Evolutionary conservation across 2,329 filamentous ascomycete genomes (phyloP).

Genomic region (Colletotrichum chrysophilum): DNA sequence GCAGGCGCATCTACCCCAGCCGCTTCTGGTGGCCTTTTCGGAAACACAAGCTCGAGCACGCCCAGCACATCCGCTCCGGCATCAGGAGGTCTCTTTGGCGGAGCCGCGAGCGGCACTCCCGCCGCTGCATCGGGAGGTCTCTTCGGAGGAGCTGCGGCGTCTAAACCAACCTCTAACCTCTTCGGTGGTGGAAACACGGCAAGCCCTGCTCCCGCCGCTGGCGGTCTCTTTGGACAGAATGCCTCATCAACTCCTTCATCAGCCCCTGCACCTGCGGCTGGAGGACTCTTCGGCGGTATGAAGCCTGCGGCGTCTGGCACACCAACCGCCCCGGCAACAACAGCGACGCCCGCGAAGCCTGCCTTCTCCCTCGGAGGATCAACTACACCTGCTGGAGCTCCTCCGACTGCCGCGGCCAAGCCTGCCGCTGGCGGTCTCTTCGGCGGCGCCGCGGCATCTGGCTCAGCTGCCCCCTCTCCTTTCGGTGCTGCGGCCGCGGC

Average conservation of each 20-base stretch:
- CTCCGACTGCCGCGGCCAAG: slow-evolving; percentile 44
- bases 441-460: slow-evolving; percentile 23
- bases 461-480: slow-evolving; percentile 11
- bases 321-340: slow-evolving; percentile 19
- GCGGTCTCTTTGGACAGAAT: slow-evolving; percentile 32
- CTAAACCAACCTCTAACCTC: slow-evolving; percentile 27
- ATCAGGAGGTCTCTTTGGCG: slow-evolving; percentile 23
- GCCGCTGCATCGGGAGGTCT: slow-evolving; percentile 19
- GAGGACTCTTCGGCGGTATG: slow-evolving; percentile 11
- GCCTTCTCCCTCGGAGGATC: slow-evolving; percentile 51
- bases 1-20: slow-evolving; percentile 9
- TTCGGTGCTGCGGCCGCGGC: slow-evolving; percentile 12
- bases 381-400: slow-evolving; percentile 62
- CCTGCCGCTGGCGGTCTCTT: slow-evolving; percentile 35
- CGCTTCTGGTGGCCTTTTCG: slow-evolving; percentile 13
- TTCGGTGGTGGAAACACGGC: slow-evolving; percentile 27
- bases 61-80: slow-evolving; percentile 22
- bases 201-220: slow-evolving; percentile 26
- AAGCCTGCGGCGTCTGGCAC: slow-evolving; percentile 11
- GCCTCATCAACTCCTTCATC: slow-evolving; percentile 24
- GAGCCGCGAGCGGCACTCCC: background rate
- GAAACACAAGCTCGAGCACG: slow-evolving; percentile 4
- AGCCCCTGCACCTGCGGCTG: slow-evolving; percentile 23
- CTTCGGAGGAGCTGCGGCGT: slow-evolving; percentile 23
- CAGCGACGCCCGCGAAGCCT: slow-evolving; percentile 53